Evolutionary conservation across 2,329 filamentous ascomycete species (phyloP).

Genomic region (Helotiales sp.): DNA sequence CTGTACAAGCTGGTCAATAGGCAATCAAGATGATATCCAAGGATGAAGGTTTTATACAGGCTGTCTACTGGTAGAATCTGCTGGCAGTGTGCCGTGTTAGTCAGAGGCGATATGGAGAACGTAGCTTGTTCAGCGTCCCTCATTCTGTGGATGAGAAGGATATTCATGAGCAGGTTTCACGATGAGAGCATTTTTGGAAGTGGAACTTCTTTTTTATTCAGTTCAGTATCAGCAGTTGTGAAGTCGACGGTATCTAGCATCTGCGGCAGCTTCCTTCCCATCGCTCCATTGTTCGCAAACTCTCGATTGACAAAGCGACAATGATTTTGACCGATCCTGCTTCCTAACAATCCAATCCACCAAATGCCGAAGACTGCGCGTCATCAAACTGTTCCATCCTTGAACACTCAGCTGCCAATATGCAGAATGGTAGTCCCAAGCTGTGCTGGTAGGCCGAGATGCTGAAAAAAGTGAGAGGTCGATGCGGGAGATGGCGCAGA

Average conservation of each 20-base stretch:
- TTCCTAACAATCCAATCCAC: conserved; percentile 34
- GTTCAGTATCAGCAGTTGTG: conserved; percentile 27
- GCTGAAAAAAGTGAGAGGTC: conserved; percentile 37
- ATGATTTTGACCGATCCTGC: conserved; percentile 34
- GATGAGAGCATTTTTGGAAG: conserved; percentile 18
- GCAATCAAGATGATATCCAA: too few species aligned
- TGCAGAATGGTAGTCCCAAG: conserved; percentile 33
- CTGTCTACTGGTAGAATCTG: too few species aligned
- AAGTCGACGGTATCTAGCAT: conserved; percentile 35
- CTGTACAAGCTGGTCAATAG: too few species aligned
- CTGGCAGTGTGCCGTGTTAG: too few species aligned
- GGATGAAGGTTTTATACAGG: too few species aligned
- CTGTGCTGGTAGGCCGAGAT: conserved; percentile 30
- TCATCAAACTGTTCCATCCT: conserved; percentile 37
- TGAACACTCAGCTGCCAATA: conserved; percentile 34
- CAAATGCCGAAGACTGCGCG: conserved; percentile 37
- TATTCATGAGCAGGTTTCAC: neutral
- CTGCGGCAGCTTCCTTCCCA: conserved; percentile 34
- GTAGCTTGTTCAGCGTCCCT: too few species aligned
- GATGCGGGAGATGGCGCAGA: conserved; percentile 38
- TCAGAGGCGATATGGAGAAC: too few species aligned
- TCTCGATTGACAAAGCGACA: conserved; percentile 36
- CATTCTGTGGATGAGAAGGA: too few species aligned
- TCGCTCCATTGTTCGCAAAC: conserved; percentile 34
- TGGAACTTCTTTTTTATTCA: conserved; percentile 34